Evolutionary conservation across 2,329 filamentous ascomycete genomes (phyloP).

Genomic region (Arachnopeziza araneosa): DNA sequence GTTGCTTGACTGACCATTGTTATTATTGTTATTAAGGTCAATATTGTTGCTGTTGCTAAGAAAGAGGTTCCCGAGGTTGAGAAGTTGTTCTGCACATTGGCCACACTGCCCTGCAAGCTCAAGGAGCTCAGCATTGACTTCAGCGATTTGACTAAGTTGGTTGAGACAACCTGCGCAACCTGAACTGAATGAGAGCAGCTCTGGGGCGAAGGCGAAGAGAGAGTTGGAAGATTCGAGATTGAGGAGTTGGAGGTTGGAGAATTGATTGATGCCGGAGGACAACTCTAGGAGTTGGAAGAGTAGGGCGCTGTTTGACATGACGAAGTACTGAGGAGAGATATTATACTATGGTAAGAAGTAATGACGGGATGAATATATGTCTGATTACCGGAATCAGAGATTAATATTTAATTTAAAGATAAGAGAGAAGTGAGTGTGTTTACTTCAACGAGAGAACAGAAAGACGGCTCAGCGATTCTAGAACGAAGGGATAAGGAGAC

Average conservation of each 20-base stretch:
- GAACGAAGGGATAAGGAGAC: not conserved
- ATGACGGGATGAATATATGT: not conserved
- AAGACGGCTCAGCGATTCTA: not conserved
- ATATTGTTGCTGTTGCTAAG: not conserved
- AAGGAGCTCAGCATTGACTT: not conserved
- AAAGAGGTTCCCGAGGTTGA: not conserved
- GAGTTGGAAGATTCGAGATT: not conserved
- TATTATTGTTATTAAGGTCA: not conserved
- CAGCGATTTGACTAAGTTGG: conserved; percentile 5
- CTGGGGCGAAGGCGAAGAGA: not conserved
- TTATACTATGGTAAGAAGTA: not conserved
- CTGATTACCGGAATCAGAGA: not conserved
- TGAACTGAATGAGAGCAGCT: not conserved
- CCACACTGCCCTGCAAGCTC: not conserved
- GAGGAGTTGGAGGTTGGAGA: not conserved
- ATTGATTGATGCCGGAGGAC: not conserved
- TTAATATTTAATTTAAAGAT: not conserved
- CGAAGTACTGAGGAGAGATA: not conserved
- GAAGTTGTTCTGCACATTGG: not conserved
- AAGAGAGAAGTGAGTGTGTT: not conserved
- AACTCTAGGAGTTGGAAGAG: not conserved
- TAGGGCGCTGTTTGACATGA: not conserved
- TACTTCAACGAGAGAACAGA: not conserved
- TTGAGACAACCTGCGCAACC: not conserved
- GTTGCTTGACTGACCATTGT: not conserved